Percentiles rank a stretch among this genome's conserved stretches.
Evolutionary conservation across 2,329 filamentous ascomycete species (phyloP).

Genomic region (Aspergillaceae sp.): DNA sequence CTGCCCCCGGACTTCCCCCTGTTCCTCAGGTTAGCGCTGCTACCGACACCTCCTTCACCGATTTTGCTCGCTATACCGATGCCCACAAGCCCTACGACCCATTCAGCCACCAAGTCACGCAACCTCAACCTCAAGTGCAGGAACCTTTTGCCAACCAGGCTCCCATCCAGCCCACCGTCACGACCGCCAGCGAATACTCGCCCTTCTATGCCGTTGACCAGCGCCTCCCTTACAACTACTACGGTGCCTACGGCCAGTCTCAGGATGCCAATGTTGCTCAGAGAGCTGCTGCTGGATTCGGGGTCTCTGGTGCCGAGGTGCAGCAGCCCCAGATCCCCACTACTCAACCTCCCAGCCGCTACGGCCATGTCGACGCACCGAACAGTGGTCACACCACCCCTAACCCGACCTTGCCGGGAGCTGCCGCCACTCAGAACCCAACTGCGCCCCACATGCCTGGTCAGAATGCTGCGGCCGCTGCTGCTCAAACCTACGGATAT

Average conservation of each 20-base stretch:
- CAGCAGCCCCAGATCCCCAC: conserved; percentile 51
- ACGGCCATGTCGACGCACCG: conserved; percentile 60
- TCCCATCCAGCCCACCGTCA: conserved; percentile 51
- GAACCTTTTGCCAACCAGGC: conserved; percentile 47
- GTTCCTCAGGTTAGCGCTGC: conserved; percentile 45
- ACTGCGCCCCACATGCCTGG: conserved; percentile 45
- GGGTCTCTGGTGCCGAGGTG: conserved; percentile 51
- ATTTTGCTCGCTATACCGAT: conserved; percentile 47
- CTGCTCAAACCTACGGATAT: conserved; percentile 50
- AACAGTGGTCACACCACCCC: conserved; percentile 88
- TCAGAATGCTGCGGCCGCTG: conserved; percentile 24
- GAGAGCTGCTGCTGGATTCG: conserved; percentile 70
- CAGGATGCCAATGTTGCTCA: conserved; percentile 66
- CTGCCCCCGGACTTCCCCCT: conserved; percentile 55
- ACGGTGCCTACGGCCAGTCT: conserved; percentile 55
- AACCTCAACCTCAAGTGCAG: conserved; percentile 55
- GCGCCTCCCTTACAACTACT: conserved; percentile 69
- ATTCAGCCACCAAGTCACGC: conserved; percentile 65
- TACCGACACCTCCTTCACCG: conserved; percentile 39
- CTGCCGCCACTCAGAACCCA: conserved; percentile 44
- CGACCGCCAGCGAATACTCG: conserved; percentile 63
- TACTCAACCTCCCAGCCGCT: conserved; percentile 68
- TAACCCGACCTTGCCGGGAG: conserved; percentile 58
- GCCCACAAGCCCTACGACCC: conserved; percentile 79
- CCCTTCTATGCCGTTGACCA: conserved; percentile 76